These are phyloP conservation scores for Linderniella brevidens DNA, from an alignment of 257 asterid genomes.

Conservation along the genomic window DNA sequence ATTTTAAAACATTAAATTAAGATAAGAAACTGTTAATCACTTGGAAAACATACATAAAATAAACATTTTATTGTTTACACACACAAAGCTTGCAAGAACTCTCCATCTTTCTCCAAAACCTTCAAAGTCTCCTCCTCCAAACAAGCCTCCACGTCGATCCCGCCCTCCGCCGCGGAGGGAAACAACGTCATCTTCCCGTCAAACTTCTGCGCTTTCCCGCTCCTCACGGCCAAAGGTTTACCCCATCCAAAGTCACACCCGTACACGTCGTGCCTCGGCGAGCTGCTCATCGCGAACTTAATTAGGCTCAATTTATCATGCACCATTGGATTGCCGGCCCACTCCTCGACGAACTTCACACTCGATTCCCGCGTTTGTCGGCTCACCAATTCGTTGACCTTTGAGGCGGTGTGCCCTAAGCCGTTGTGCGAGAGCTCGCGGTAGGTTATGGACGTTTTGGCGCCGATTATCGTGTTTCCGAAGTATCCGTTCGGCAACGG, in stretches of 20 bases:
- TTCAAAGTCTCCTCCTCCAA: slow-evolving; percentile 16
- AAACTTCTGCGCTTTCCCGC: slow-evolving; percentile 23
- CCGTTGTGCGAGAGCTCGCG: slow-evolving; percentile 9
- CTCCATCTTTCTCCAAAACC: slow-evolving; percentile 19
- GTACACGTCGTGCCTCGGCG: slow-evolving; percentile 35
- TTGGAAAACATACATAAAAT: no score
- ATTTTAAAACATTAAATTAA: no score
- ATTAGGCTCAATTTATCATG: neutral
- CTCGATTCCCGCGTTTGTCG: slow-evolving; percentile 12
- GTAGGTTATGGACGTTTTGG: neutral
- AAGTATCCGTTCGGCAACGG: slow-evolving; percentile 22
- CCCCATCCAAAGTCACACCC: slow-evolving; percentile 52
- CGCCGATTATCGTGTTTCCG: slow-evolving; percentile 15
- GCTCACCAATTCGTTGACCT: slow-evolving; percentile 15
- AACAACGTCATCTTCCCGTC: slow-evolving; percentile 31
- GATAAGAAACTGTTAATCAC: no score
- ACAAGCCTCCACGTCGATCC: slow-evolving; percentile 36
- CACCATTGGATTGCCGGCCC: slow-evolving; percentile 15
- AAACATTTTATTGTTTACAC: no score
- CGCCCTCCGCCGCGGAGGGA: slow-evolving; percentile 22
- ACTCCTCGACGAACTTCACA: slow-evolving; percentile 3
- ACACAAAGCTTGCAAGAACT: slow-evolving; percentile 9
- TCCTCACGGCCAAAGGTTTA: slow-evolving; percentile 27
- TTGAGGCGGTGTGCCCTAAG: slow-evolving; percentile 16
- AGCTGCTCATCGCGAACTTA: slow-evolving; percentile 15